Evolutionary conservation across 164 flowering plant species (phyloP), one percentile per base, ranked within the genome.

Genomic region (Vitis labrusca): DNA sequence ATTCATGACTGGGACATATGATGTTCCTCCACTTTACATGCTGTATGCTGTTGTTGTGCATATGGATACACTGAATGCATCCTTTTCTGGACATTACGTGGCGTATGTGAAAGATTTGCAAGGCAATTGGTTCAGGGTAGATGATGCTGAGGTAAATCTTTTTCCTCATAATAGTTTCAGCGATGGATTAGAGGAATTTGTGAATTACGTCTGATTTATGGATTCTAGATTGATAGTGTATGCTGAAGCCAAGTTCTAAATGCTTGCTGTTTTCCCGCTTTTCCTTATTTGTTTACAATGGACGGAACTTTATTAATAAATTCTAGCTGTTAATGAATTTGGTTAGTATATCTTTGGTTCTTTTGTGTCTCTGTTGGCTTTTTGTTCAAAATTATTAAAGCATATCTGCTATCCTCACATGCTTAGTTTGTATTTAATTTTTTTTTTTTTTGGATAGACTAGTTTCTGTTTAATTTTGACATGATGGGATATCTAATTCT

Each of bases 1-100:
- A 16, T 93, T 73, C 74, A 93, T 91, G 98, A 90, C 89, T 16
- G 90, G 88, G 63, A 83, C 81, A 13, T 85, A 82, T 48, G 98
- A 93, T 68, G 71, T 78, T 37, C 91, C 97, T 69, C 92, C 97
- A 2, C 87, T 87, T 58, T 93, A 91, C 80, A 77, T 82, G 87
- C 94, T 93, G 48, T 93, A 91, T 85, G 96, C 80, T 37, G 96
- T 89, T 54, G 90, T 90, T 64, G 97, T 91, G 71, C 98, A 93
- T 79, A 74, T 89, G 83, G 98, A 93, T 76, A 85, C 86, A 8
- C 73, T 74, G 64, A 93, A 90, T 76, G 96, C 94, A 12, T 90
- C 98, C 27, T 93, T 91, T 76, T 90, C 94, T 69, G 98, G 98
- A 27, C 98, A 93, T 78, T 93, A 93, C 73, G 84, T 91, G n/a